Conservation (phyloP, 2,329 filamentous ascomycete genomes). For the Alternaria sp. region DNA sequence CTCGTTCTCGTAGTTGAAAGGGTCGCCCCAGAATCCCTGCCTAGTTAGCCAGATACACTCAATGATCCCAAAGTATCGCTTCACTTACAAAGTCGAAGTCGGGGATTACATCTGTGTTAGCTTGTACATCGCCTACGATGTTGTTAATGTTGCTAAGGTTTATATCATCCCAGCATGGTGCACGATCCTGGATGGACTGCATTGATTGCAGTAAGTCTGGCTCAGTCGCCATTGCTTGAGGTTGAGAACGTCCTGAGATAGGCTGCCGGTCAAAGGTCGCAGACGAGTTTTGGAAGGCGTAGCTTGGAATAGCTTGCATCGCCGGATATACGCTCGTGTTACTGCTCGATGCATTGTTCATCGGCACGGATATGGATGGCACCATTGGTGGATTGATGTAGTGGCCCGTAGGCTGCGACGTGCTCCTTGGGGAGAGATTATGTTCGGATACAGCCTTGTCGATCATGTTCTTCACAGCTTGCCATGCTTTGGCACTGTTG, state of each 20-base stretch:
- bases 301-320: conserved; percentile 26
- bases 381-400: conserved; percentile 21
- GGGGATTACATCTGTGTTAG: conserved; percentile 37
- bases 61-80: not conserved
- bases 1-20: conserved; percentile 46
- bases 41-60: conserved; percentile 16
- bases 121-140: conserved; percentile 39
- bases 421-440: conserved; percentile 22
- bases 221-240: conserved; percentile 13
- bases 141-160: conserved; percentile 47
- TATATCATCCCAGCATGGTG: conserved; percentile 44
- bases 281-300: conserved; percentile 18
- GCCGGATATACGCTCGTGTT: conserved; percentile 27
- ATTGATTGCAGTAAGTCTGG: conserved; percentile 19
- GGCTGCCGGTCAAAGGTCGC: conserved; percentile 12
- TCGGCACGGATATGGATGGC: conserved; percentile 12
- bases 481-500: conserved; percentile 48
- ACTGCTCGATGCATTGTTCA: conserved; percentile 16
- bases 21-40: conserved; percentile 50
- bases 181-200: conserved; percentile 23
- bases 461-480: conserved; percentile 50
- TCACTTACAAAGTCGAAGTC: conserved; percentile 50
- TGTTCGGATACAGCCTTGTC: conserved; percentile 46
- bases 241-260: conserved; percentile 11
- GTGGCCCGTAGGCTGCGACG: conserved; percentile 27